Evolutionary conservation across 495 filamentous ascomycete genomes (phyloP).

Genomic region (Hypoxylon intermedium): DNA sequence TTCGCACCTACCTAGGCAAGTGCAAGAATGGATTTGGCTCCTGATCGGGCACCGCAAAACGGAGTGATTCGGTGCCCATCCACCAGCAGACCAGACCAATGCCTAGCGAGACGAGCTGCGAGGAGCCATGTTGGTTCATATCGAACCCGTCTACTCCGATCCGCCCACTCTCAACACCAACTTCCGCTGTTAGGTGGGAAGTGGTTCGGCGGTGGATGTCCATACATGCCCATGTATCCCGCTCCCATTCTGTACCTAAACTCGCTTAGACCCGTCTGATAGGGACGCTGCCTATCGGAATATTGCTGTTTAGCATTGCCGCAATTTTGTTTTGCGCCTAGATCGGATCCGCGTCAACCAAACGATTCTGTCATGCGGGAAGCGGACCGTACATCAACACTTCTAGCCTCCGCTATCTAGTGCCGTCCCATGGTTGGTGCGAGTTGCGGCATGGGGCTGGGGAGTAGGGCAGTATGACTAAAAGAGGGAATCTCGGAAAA

Average conservation of each 20-base stretch:
- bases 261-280: background rate
- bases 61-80: slow-evolving; percentile 11
- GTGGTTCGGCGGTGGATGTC: slow-evolving; percentile 1
- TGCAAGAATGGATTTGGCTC: background rate
- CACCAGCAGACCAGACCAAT: background rate
- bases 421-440: background rate
- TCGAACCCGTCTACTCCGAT: slow-evolving; percentile 2
- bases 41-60: slow-evolving; percentile 7
- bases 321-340: slow-evolving; percentile 7
- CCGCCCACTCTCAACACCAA: background rate
- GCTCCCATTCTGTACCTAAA: slow-evolving; percentile 3
- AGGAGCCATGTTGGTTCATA: background rate
- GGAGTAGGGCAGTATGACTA: background rate
- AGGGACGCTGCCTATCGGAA: slow-evolving; percentile 8
- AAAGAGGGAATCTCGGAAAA: slow-evolving; percentile 36
- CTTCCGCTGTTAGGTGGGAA: background rate
- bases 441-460: background rate
- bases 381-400: background rate
- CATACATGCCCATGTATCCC: slow-evolving; percentile 9
- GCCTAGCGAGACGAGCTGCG: slow-evolving; percentile 1
- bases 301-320: slow-evolving; percentile 8
- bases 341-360: slow-evolving; percentile 18
- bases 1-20: background rate
- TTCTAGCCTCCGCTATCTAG: slow-evolving; percentile 9
- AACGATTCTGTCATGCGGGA: slow-evolving; percentile 1